Base-by-base conservation (phyloP, 2,329 filamentous ascomycete species). In the Neofusicoccum cordaticola region DNA sequence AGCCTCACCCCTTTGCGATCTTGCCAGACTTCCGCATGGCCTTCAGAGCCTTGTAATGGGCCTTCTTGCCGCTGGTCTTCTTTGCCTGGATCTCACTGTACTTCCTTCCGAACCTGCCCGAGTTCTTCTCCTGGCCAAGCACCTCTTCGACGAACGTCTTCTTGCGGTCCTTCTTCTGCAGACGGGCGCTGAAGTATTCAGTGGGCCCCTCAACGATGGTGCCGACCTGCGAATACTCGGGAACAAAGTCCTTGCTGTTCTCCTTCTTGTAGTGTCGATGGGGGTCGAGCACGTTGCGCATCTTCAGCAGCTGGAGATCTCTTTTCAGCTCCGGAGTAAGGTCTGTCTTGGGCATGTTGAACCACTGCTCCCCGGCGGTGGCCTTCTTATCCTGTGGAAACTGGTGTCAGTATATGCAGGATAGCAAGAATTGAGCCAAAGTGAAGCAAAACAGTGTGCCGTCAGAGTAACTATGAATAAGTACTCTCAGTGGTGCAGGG, bases 231-330 rank as follows among this genome's bases (percentile, higher is more conserved):
- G 91, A 96, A 74, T 90, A 98, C 67, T 92, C 88, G 1, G 95
- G 95, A 1, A 90, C 79, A 66, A 86, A 82, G 65, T 85, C 83
- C 74, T 90, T 93, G 63, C 87, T 84, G 58, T 81, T 85, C 60
- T 94, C 89, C 77, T 97, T 98, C 76, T 94, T 96, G 83, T 96
- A 96, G 72, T 94, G 90, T 57, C 90, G 85, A 75, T 98, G 94
- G 0, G 93, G 89, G 69, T 98, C 94, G 22, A 98, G 83, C 19
- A 97, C 89, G 64, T 88, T 89, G 76, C 95, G 88, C 90, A 97
- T 94, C 69, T 92, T 89, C 66, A 99, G 82, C 11, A 98, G 82
- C 77, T 97, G 93, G 58, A 97, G 83, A 74, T 99, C 94, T 70
- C 92, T 86, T 78, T 93, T 96, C 67, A 97, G 83, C 73, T 96